Conservation (phyloP, 1,139 yeast species). For the Candida albicans region DNA sequence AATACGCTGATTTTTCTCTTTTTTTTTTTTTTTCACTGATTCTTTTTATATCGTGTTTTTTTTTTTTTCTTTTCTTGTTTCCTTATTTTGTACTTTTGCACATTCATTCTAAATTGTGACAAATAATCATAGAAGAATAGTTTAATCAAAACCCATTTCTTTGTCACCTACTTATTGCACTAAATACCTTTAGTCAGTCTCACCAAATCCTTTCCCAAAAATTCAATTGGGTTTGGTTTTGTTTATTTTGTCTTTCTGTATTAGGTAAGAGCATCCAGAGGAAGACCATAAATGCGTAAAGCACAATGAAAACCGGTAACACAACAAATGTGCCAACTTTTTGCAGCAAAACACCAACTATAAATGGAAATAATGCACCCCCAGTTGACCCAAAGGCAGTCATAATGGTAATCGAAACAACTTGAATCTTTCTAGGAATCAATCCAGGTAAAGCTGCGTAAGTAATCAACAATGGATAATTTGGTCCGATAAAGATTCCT, state of each 20-base stretch:
- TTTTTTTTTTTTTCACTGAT: background rate
- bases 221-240: slow-evolving; percentile 12
- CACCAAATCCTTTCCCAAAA: slow-evolving; percentile 26
- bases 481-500: slow-evolving; percentile 55
- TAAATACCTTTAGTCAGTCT: too few relatives aligned
- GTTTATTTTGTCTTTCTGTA: slow-evolving; percentile 20
- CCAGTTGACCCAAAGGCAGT: slow-evolving; percentile 65
- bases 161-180: too few relatives aligned
- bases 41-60: too few relatives aligned
- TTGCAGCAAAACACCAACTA: slow-evolving; percentile 56
- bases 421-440: slow-evolving; percentile 55
- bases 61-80: too few relatives aligned
- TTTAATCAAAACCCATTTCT: too few relatives aligned
- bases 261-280: slow-evolving; percentile 52
- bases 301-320: slow-evolving; percentile 49
- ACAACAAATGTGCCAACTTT: slow-evolving; percentile 53
- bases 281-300: slow-evolving; percentile 36
- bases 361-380: slow-evolving; percentile 58
- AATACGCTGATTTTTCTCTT: background rate
- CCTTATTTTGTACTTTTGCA: too few relatives aligned
- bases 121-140: too few relatives aligned
- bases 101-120: too few relatives aligned
- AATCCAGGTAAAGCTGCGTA: slow-evolving; percentile 37
- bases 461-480: slow-evolving; percentile 55
- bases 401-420: slow-evolving; percentile 52